phyloP scores from a whole-genome alignment of 805 yeast genomes.

The Wickerhamomyces queroliae region DNA sequence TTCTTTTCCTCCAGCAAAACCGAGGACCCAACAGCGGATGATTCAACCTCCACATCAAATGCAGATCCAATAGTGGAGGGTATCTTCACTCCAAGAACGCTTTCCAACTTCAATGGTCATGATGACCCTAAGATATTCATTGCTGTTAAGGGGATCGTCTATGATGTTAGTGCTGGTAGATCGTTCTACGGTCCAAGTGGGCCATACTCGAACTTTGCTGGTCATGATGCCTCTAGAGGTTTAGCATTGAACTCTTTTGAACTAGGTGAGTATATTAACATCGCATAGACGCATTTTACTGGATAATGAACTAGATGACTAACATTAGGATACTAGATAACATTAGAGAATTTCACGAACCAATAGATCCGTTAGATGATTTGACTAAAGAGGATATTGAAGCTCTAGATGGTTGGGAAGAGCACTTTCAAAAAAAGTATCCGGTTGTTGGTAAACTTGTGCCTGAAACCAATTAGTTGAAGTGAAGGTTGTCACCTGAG shows the following conservation, averaged over 20 bases:
- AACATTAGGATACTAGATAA: constrained; percentile 25
- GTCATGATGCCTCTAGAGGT: constrained; percentile 92
- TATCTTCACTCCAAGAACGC: constrained; percentile 65
- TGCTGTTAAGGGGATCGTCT: constrained; percentile 82
- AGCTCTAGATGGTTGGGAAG: constrained; percentile 79
- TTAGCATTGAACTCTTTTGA: constrained; percentile 88
- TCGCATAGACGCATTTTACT: neutral
- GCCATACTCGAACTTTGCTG: constrained; percentile 91
- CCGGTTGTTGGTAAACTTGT: constrained; percentile 71
- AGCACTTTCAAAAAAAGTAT: constrained; percentile 77
- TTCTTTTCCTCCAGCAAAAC: constrained; percentile 21
- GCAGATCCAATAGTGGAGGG: constrained; percentile 36
- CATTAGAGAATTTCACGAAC: constrained; percentile 66
- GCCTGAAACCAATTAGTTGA: constrained; percentile 21
- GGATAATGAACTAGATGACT: neutral
- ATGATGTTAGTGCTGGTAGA: constrained; percentile 75
- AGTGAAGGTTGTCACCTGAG: too few relatives aligned
- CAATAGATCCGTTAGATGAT: constrained; percentile 67
- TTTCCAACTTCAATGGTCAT: constrained; percentile 74
- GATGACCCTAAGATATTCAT: constrained; percentile 77
- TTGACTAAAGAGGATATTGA: constrained; percentile 55
- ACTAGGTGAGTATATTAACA: constrained; percentile 24
- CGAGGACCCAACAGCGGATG: constrained; percentile 14
- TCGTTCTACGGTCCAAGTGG: constrained; percentile 95
- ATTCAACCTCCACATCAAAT: constrained; percentile 8